Evolutionary conservation across 176 grass and related monocot species (phyloP).

Genomic region (Oryza australiensis): DNA sequence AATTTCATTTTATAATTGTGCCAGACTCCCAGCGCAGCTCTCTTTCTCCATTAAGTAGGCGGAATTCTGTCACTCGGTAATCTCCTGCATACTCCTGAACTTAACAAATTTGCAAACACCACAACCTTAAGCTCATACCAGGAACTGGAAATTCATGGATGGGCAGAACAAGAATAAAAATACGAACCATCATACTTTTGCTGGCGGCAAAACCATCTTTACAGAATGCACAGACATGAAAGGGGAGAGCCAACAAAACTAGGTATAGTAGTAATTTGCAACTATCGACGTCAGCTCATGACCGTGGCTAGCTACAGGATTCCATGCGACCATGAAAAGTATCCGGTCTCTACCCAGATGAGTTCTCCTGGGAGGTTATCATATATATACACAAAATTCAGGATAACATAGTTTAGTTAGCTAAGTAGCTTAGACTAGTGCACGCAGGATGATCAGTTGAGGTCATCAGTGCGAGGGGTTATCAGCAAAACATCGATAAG

Average conservation of each 20-base stretch:
- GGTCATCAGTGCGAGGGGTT: background rate
- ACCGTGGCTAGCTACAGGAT: slow-evolving; percentile 2
- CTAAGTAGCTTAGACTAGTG: background rate
- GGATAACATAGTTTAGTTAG: background rate
- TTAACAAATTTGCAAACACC: no score
- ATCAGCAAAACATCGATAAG: background rate
- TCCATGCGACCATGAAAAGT: background rate
- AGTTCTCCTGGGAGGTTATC: slow-evolving; percentile 17
- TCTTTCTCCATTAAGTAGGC: no score
- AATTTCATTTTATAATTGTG: no score
- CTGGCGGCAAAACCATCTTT: background rate
- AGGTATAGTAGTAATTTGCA: background rate
- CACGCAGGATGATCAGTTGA: background rate
- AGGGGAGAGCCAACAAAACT: background rate
- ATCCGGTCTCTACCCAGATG: background rate
- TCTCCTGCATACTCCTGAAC: no score
- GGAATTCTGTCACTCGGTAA: background rate
- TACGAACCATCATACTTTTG: background rate
- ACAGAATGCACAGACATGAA: slow-evolving; percentile 1
- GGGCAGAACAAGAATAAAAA: background rate
- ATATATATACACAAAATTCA: slow-evolving; percentile 37
- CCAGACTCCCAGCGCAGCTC: no score
- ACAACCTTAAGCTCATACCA: no score
- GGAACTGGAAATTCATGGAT: background rate
- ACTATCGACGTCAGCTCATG: background rate